A percentile compares a stretch with the other conserved stretches of the same genome.
These are phyloP conservation scores for Populus euphratica DNA, from an alignment of 345 rosid species.

Conservation along the genomic window DNA sequence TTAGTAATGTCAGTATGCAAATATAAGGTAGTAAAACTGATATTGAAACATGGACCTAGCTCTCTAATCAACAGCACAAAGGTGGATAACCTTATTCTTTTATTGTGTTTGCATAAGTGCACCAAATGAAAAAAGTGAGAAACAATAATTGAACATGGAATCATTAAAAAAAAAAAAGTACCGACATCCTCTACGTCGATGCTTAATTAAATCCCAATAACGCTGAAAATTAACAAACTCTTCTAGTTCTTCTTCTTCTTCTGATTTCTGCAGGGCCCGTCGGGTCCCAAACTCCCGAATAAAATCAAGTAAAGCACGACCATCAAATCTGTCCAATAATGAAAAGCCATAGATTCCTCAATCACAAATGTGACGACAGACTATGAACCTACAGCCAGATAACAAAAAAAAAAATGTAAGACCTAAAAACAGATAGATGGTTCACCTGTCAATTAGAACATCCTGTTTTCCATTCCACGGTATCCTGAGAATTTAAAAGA, in stretches of 20 bases:
- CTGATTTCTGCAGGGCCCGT: slow-evolving; percentile 57
- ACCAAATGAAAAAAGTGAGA: slow-evolving; percentile 9
- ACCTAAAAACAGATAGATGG: background rate
- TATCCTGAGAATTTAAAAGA: slow-evolving; percentile 42
- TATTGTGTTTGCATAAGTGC: slow-evolving; percentile 11
- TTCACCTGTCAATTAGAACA: slow-evolving; percentile 72
- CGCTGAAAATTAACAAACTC: slow-evolving; percentile 99
- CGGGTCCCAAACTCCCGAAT: slow-evolving; percentile 68
- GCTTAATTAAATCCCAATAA: slow-evolving; percentile 99
- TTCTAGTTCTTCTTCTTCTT: slow-evolving; percentile 93
- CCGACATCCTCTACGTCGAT: slow-evolving; percentile 99
- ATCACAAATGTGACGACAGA: background rate
- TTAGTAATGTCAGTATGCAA: slow-evolving; percentile 45
- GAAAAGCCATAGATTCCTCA: background rate
- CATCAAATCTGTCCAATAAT: slow-evolving; percentile 58
- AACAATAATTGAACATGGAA: slow-evolving; percentile 19
- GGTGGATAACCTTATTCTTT: slow-evolving; percentile 14
- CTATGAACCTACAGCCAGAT: background rate
- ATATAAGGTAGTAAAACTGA: slow-evolving; percentile 23
- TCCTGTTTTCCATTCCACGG: slow-evolving; percentile 94
- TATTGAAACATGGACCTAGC: background rate
- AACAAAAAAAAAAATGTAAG: background rate
- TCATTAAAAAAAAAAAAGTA: slow-evolving; percentile 49
- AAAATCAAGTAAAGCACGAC: slow-evolving; percentile 92
- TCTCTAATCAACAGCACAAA: slow-evolving; percentile 11